A percentile compares a stretch with the other conserved stretches of the same genome.
phyloP scores from a whole-genome alignment of 257 asterid genomes.

The Galeopsis tetrahit region DNA sequence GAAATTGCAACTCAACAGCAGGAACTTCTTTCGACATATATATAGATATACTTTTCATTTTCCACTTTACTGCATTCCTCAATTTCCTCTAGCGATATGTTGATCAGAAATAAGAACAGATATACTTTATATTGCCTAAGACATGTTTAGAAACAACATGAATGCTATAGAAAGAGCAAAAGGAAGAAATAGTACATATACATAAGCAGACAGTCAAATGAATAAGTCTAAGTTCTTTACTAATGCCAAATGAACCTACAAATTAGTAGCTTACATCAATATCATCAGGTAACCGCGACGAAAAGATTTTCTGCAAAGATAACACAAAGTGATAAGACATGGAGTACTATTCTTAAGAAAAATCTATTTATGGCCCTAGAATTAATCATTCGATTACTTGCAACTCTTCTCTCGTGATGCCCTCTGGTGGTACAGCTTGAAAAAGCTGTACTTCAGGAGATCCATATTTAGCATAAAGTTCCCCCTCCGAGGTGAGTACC shows the following conservation, averaged over 20 bases:
- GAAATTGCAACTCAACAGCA: not conserved
- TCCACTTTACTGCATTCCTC: conserved; percentile 15
- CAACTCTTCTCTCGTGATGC: conserved; percentile 69
- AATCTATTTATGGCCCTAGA: conserved; percentile 17
- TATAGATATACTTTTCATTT: not conserved
- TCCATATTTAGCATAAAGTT: conserved; percentile 65
- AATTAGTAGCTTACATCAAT: conserved; percentile 40
- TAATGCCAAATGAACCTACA: conserved; percentile 14
- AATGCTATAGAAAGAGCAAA: not conserved
- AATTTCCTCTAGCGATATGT: not conserved
- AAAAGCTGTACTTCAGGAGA: conserved; percentile 89
- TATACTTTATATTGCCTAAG: not conserved
- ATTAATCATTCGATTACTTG: conserved; percentile 54
- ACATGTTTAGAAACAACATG: conserved; percentile 5
- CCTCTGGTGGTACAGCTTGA: conserved; percentile 77
- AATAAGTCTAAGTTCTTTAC: not conserved
- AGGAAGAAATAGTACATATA: not conserved
- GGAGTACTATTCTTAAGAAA: conserved; percentile 12
- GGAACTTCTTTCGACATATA: not conserved
- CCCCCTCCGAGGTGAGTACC: conserved; percentile 87
- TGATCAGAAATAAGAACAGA: not conserved
- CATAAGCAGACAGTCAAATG: not conserved
- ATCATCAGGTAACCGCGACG: conserved; percentile 43
- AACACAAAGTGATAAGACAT: conserved; percentile 27
- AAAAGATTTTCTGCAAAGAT: conserved; percentile 39